Evolutionary conservation across 108 stramenopile species (phyloP).

Genomic region (Schizochytrium sp.): DNA sequence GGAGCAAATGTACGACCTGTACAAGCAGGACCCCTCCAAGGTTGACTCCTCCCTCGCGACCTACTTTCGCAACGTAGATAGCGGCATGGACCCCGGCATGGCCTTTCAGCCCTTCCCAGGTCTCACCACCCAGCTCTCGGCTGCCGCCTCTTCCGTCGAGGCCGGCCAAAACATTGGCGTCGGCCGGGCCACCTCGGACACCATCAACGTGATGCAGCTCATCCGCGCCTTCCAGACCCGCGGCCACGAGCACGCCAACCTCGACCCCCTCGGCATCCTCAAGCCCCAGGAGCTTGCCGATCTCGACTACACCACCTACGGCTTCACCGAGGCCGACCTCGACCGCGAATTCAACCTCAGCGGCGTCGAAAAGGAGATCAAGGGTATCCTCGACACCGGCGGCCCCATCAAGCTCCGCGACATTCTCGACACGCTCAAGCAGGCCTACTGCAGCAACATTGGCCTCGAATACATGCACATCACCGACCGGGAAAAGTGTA

Average conservation of each 20-base stretch:
- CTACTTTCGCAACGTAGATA: constrained; percentile 44
- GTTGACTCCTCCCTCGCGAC: constrained; percentile 53
- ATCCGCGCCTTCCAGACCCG: constrained; percentile 94
- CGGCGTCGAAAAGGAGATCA: constrained; percentile 70
- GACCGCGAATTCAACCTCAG: constrained; percentile 78
- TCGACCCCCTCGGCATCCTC: constrained; percentile 81
- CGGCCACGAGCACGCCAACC: constrained; percentile 82
- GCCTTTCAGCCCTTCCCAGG: constrained; percentile 28
- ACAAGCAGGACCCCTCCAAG: constrained; percentile 36
- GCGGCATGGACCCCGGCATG: constrained; percentile 22
- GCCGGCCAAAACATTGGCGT: background rate
- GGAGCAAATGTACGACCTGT: constrained; percentile 52
- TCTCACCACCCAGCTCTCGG: background rate
- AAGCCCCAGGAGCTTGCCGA: constrained; percentile 52
- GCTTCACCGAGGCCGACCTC: constrained; percentile 76
- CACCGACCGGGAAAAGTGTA: constrained; percentile 70
- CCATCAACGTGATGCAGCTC: constrained; percentile 59
- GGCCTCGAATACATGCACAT: constrained; percentile 99
- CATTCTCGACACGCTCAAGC: constrained; percentile 64
- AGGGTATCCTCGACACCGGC: constrained; percentile 68
- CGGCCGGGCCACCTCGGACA: constrained; percentile 26
- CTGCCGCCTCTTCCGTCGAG: background rate
- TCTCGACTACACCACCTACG: constrained; percentile 76
- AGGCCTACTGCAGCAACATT: constrained; percentile 87
- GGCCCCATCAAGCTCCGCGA: constrained; percentile 71